Conservation (phyloP, 208 protist genomes). For the Naegleria lovaniensis region DNA sequence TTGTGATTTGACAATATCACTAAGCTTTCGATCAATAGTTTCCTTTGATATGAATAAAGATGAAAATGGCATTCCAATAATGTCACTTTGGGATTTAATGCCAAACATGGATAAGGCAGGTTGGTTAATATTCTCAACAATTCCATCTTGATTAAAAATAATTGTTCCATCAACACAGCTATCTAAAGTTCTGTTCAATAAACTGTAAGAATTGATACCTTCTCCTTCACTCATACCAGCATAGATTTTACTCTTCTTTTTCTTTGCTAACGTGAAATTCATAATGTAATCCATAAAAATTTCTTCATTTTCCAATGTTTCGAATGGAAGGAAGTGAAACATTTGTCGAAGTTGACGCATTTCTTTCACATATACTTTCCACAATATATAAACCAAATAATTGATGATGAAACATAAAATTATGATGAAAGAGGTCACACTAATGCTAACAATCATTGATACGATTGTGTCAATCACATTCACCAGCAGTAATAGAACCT, state of each 20-base stretch:
- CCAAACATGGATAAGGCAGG: not conserved
- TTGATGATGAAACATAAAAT: not conserved
- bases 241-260: not conserved
- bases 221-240: not conserved
- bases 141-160: slow-evolving; percentile 10
- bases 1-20: not conserved
- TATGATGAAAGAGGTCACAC: not conserved
- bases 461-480: not conserved
- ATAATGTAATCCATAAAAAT: not conserved
- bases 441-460: not conserved
- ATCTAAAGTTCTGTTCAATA: not conserved
- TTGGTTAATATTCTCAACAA: not conserved
- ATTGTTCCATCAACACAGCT: not conserved
- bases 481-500: not conserved
- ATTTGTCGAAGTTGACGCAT: not conserved
- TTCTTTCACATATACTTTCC: not conserved
- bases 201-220: not conserved
- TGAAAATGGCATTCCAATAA: not conserved
- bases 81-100: not conserved
- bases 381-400: not conserved
- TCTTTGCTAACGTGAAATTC: no score
- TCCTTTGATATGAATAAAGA: not conserved
- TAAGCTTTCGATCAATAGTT: not conserved
- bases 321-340: not conserved
- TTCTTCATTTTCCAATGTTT: not conserved